phyloP scores from a whole-genome alignment of 208 protist genomes.

The Leptomonas seymouri region DNA sequence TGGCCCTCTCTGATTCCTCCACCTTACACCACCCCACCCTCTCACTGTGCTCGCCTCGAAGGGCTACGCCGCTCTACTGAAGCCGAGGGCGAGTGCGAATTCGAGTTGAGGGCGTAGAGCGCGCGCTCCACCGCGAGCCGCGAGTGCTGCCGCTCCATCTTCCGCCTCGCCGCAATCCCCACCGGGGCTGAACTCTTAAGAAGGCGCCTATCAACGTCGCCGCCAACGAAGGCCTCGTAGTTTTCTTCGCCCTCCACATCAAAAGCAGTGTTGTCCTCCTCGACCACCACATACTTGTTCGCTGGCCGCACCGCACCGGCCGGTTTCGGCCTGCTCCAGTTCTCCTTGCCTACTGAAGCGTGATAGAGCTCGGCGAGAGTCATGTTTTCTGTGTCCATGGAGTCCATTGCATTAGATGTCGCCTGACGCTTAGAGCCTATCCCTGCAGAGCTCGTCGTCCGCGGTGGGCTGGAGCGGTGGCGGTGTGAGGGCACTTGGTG shows the following conservation, averaged over 20 bases:
- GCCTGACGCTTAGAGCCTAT: neutral
- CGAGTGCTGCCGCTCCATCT: slow-evolving; percentile 46
- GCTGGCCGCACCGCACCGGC: neutral
- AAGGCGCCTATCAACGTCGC: neutral
- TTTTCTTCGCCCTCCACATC: slow-evolving; percentile 23
- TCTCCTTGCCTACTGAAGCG: slow-evolving; percentile 28
- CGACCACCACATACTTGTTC: slow-evolving; percentile 12
- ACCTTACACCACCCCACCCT: too few species aligned
- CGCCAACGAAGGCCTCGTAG: slow-evolving; percentile 5
- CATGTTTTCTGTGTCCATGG: slow-evolving; percentile 27
- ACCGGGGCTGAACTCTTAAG: slow-evolving; percentile 32
- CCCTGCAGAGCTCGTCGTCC: neutral
- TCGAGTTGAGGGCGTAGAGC: slow-evolving; percentile 56
- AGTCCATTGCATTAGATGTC: slow-evolving; percentile 8
- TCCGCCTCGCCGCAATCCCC: slow-evolving; percentile 60
- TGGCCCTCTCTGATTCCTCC: too few species aligned
- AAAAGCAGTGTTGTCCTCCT: slow-evolving; percentile 35
- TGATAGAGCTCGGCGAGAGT: slow-evolving; percentile 33
- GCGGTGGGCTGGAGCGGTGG: neutral
- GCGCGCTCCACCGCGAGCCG: slow-evolving; percentile 56
- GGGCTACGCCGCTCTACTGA: slow-evolving; percentile 43
- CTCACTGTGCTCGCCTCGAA: slow-evolving; percentile 37
- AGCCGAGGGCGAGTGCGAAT: slow-evolving; percentile 43
- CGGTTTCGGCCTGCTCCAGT: slow-evolving; percentile 17
- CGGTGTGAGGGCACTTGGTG: neutral